These are phyloP conservation scores for Plasmodium ovale DNA, from an alignment of 169 alveolate genomes.

Conservation along the genomic window DNA sequence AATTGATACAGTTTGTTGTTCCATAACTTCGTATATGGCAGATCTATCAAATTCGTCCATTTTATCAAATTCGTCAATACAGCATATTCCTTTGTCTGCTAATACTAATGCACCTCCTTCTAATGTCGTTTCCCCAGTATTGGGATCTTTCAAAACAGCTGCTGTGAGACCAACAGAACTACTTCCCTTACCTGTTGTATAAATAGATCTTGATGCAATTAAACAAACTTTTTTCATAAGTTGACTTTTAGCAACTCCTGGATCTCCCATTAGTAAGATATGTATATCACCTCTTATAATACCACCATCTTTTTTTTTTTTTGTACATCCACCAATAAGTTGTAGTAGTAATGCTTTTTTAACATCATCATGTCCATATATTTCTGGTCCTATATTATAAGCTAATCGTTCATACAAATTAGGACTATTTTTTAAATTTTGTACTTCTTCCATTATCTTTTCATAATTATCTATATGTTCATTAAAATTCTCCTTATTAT, in stretches of 20 bases:
- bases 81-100: constrained; percentile 98
- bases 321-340: constrained; percentile 95
- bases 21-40: constrained; percentile 99
- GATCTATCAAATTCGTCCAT: constrained; percentile 98
- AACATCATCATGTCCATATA: constrained; percentile 97
- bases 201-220: constrained; percentile 94
- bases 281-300: constrained; percentile 98
- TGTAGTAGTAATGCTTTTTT: constrained; percentile 95
- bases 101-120: constrained; percentile 99
- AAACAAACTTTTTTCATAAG: constrained; percentile 92
- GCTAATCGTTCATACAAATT: constrained; percentile 93
- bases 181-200: constrained; percentile 97
- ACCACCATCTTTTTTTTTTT: constrained; percentile 95
- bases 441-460: constrained; percentile 79
- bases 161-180: constrained; percentile 99
- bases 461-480: constrained; percentile 75
- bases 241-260: constrained; percentile 99
- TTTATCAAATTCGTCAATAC: constrained; percentile 99
- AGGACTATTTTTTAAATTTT: constrained; percentile 82
- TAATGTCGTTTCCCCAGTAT: constrained; percentile 92
- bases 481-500: constrained; percentile 87
- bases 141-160: constrained; percentile 96
- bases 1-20: constrained; percentile 97
- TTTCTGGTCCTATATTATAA: constrained; percentile 97
- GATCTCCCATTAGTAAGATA: constrained; percentile 96